Evolutionary conservation across 169 alveolate species (phyloP).

Genomic region (Eimeria necatrix): DNA sequence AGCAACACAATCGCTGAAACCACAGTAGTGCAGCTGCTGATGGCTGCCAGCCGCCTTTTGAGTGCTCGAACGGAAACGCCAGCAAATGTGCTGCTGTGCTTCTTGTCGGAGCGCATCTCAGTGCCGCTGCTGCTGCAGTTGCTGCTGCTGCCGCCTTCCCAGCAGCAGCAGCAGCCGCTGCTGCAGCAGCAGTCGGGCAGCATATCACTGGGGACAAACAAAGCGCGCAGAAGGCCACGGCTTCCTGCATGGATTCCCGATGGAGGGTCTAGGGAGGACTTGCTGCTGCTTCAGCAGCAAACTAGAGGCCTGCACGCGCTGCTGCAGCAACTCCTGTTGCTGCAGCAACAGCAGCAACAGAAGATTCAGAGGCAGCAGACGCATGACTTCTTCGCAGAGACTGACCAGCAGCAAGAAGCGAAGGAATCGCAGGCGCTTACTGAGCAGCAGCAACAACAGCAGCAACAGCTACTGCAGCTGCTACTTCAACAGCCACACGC

Average conservation of each 20-base stretch:
- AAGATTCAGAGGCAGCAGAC: slow-evolving; percentile 27
- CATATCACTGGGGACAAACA: background rate
- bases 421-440: background rate
- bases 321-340: slow-evolving; percentile 16
- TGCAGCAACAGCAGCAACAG: background rate
- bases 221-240: background rate
- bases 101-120: background rate
- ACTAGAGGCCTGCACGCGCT: background rate
- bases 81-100: background rate
- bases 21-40: slow-evolving; percentile 31
- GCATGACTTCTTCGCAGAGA: background rate
- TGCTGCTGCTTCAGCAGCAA: slow-evolving; percentile 38
- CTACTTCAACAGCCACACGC: slow-evolving; percentile 3
- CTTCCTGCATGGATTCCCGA: slow-evolving; percentile 5
- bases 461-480: slow-evolving; percentile 12
- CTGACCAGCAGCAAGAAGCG: background rate
- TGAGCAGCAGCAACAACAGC: background rate
- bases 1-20: slow-evolving; percentile 13
- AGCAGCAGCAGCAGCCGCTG: slow-evolving; percentile 4
- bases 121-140: slow-evolving; percentile 9
- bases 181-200: background rate
- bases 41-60: slow-evolving; percentile 10
- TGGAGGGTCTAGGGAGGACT: background rate
- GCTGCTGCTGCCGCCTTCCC: slow-evolving; percentile 16
- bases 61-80: background rate